phyloP scores from a whole-genome alignment of 169 alveolate species.

The Plasmodium cynomolgi region DNA sequence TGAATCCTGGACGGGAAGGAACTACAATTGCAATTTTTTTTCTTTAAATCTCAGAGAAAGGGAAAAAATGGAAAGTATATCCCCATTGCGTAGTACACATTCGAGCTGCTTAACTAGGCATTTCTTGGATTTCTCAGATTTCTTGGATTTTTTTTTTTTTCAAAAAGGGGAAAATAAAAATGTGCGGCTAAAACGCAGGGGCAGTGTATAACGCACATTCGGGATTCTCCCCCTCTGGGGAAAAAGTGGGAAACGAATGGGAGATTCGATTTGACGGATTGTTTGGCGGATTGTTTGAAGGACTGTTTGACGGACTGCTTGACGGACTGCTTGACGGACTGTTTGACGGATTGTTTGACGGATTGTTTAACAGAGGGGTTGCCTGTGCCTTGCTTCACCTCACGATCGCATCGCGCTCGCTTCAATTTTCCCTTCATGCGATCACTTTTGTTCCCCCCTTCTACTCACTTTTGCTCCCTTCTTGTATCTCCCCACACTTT shows the following conservation, averaged over 20 bases:
- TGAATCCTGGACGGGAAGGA: not conserved
- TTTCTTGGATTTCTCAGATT: not conserved
- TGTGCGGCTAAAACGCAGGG: not conserved
- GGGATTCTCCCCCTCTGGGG: not conserved
- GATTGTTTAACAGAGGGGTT: not conserved
- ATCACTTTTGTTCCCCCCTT: not conserved
- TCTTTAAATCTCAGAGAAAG: not conserved
- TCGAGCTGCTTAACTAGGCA: not conserved
- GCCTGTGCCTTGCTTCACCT: not conserved
- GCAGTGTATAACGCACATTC: not conserved
- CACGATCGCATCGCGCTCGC: not conserved
- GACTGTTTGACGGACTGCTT: too few relatives aligned
- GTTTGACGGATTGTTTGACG: too few relatives aligned
- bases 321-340: too few relatives aligned
- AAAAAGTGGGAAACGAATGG: not conserved
- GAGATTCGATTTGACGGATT: not conserved
- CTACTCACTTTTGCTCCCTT: not conserved
- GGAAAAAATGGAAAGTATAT: not conserved
- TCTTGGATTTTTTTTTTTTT: not conserved
- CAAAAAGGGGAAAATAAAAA: not conserved
- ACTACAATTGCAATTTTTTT: not conserved
- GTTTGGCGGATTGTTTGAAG: too few relatives aligned
- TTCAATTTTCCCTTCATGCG: not conserved
- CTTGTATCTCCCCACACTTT: not conserved
- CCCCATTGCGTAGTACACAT: not conserved